These are phyloP conservation scores for Amanita pseudoporphyria DNA, from an alignment of 768 basidiomycete genomes.

Conservation along the genomic window DNA sequence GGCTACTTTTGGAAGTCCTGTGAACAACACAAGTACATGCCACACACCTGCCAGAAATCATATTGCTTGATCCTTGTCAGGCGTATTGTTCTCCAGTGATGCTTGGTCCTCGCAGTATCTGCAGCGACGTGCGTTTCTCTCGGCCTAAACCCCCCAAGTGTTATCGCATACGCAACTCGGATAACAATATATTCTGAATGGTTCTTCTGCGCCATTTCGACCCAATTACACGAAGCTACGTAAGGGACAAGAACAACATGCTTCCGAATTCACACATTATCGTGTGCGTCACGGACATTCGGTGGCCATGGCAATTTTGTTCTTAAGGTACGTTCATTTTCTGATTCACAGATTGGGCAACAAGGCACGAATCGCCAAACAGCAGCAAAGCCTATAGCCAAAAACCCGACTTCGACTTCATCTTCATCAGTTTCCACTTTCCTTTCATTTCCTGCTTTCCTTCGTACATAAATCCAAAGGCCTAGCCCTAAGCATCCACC, in stretches of 20 bases:
- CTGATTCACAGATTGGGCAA: neutral
- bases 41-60: neutral
- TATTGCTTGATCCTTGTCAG: neutral
- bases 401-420: neutral
- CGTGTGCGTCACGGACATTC: neutral
- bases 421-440: neutral
- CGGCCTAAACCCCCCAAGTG: too few species aligned
- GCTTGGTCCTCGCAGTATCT: neutral
- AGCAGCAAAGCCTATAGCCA: conserved; percentile 3
- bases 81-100: neutral
- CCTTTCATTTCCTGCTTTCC: neutral
- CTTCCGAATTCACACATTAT: too few species aligned
- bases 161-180: neutral
- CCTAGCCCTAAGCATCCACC: neutral
- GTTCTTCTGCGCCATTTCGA: too few species aligned
- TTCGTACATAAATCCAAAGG: neutral
- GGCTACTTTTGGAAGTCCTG: neutral
- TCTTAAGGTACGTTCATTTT: neutral
- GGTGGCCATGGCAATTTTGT: neutral
- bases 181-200: neutral
- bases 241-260: neutral
- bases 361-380: neutral
- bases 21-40: neutral
- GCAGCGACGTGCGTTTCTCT: neutral
- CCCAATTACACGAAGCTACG: neutral